Evolutionary conservation across 2,329 filamentous ascomycete species (phyloP), one percentile per base, ranked within the genome.

Genomic region (Scedosporium minutisporum): DNA sequence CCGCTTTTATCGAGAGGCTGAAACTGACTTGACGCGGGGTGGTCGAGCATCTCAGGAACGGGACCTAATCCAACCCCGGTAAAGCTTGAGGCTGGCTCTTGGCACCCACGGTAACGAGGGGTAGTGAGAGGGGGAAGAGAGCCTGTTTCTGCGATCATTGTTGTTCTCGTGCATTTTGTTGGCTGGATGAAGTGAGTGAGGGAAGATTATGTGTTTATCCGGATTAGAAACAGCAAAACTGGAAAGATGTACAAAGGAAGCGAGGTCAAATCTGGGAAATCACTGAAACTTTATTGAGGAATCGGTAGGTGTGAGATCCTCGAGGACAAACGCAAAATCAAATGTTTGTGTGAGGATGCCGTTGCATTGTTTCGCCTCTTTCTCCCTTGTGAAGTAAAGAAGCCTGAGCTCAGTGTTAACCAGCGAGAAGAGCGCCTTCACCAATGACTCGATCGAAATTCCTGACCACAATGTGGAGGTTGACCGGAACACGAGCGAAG

Each of bases 1-100:
- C 33, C 33, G 33, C 12, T n/a, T 55, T 25, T 59, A 33, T 25
- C 14, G 9, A 59, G 57, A n/a, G 57, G 57, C 57, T 59, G 57
- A 59, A 59, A 59, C 57, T 10, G 57, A 59, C 29, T 42, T 59
- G 57, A 59, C 29, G 57, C 29, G 57, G 57, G 51, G 51, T 55
- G 51, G 51, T 55, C 14, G 51, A 10, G 51, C 51, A 27, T 53
- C 18, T 23, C 51, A 55, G 51, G 51, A 23, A 23, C n/a, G 33
- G 33, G 33, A 38, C 33, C 33, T 38, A 38, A 38, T 12, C 33
- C 33, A 12, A 38, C 33, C 33, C 33, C 6, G 33, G 33, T 38
- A 38, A 38, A 38, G 33, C 33, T 38, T 38, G 44, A 48, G 44
- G 44, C 44, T 18, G n/a, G 18, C 6, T 21, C 44, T 48, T 48